Evolutionary conservation across 2,329 filamentous ascomycete genomes (phyloP), one percentile per base, ranked within the genome.

Genomic region (Phialophora verrucosa): DNA sequence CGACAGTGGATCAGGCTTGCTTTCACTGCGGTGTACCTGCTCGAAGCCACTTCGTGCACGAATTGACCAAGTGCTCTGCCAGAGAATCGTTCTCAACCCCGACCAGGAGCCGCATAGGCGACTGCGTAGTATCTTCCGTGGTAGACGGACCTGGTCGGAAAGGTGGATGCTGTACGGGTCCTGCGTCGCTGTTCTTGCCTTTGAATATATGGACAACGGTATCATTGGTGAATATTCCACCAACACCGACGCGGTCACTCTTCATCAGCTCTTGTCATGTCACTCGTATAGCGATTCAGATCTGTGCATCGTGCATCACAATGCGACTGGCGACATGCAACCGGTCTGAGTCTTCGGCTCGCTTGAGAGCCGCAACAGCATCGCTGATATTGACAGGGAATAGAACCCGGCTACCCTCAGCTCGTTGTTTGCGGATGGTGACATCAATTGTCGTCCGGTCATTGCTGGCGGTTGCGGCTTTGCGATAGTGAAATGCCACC

Each of bases 351-450:
- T 49, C 44, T 20, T 3, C 44, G 4, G 44, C n/a, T 23, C 44
- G n/a, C n/a, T 49, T 23, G 23, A 49, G 44, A 14, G 44, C n/a
- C 8, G 44, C 44, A 49, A 49, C n/a, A 8, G 20, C 44, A 17
- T 49, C n/a, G n/a, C 44, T 49, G 44, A 25, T 25, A 14, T 50
- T 50, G 47, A 50, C 47, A 23, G 47, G 47, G 12, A 50, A 50
- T 14, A 50, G 47, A 4, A 50, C 47, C 2, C 47, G 47, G 47
- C 11, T 20, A 5, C 47, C 44, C 2, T 49, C 44, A 1, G 47
- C 47, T 20, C 6, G 47, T 50, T 50, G 47, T 6, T 50, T 20
- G 20, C n/a, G n/a, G 20, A 1, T n/a, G 47, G 25, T 25, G n/a
- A 50, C 20, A 11, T 25, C 47, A 25, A 50, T 6, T 0, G 47